Evolutionary conservation across 495 filamentous ascomycete species (phyloP), one percentile per base, ranked within the genome.

Genomic region (Entonaema liquescens): DNA sequence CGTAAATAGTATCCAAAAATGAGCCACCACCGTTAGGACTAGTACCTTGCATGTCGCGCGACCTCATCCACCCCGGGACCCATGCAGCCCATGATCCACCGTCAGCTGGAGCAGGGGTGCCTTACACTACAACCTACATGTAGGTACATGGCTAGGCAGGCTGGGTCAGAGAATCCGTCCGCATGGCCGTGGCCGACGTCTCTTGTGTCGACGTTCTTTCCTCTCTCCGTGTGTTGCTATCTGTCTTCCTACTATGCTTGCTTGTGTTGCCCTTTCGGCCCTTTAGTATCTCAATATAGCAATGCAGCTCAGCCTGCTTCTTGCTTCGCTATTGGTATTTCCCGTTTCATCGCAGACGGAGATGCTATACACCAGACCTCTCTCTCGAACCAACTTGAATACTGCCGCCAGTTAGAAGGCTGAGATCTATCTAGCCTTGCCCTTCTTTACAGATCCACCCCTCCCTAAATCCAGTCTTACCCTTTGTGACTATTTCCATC

Each of bases 201-300:
- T 69, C 65, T 72, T 11, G 56, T 6, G 57, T 66, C 31, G 59
- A 68, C 57, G 29, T 59, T 57, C 58, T 70, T 70, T 64, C 58
- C 55, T 63, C 59, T 66, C 62, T 36, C 42, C 17, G 42, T 47
- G 42, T 21, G 21, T 31, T 59, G 26, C 60, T 19, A 44, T 62
- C 57, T 74, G 49, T 73, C 66, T 54, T 42, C 71, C 59, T 52
- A n/a, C 47, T 58, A 64, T 53, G 54, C 54, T 72, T 52, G 55
- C 66, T 64, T 54, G 72, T 68, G 35, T 26, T 59, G 74, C 69
- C 69, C 31, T 68, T 74, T 76, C 75, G 73, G 70, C 73, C 75
- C 71, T 72, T 73, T 73, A 62, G 53, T 54, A 72, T 79, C 78
- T 83, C 76, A 80, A 82, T 81, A 82, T 82, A 83, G 80, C 81